Conservation (phyloP, 176 grass and related monocot genomes). For the Zoysia pacifica region DNA sequence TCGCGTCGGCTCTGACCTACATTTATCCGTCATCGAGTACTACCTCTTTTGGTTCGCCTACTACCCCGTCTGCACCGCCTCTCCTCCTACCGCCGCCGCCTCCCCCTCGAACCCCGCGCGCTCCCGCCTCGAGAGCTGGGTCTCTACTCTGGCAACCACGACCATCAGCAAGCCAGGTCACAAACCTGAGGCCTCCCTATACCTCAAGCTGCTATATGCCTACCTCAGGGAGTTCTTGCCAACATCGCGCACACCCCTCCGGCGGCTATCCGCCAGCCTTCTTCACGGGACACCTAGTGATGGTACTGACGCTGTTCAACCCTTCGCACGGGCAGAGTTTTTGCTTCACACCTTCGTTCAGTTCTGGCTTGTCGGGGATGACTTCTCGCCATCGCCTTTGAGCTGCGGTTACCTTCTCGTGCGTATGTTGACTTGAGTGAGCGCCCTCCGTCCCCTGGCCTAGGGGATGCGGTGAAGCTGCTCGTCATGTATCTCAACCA, state of each 20-base stretch:
- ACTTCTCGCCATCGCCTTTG: slow-evolving; percentile 73
- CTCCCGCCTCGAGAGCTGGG: slow-evolving; percentile 66
- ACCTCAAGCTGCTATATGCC: slow-evolving; percentile 68
- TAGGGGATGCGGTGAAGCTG: slow-evolving; percentile 65
- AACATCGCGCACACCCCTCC: slow-evolving; percentile 22
- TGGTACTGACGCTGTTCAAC: neutral
- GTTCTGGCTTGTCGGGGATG: slow-evolving; percentile 91
- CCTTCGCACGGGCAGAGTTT: slow-evolving; percentile 19
- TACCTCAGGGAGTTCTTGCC: slow-evolving; percentile 73
- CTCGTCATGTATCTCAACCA: slow-evolving; percentile 65
- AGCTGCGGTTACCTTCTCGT: slow-evolving; percentile 26
- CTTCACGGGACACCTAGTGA: slow-evolving; percentile 16
- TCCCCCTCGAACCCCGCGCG: slow-evolving; percentile 28
- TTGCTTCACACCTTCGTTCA: slow-evolving; percentile 65
- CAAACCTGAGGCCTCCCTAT: slow-evolving; percentile 58
- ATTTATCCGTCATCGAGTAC: slow-evolving; percentile 84
- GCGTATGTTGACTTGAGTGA: slow-evolving; percentile 32
- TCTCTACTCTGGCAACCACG: slow-evolving; percentile 55
- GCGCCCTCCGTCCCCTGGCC: slow-evolving; percentile 58
- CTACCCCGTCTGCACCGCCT: slow-evolving; percentile 50
- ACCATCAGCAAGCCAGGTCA: slow-evolving; percentile 39
- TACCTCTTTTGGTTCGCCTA: slow-evolving; percentile 99
- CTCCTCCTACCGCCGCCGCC: neutral
- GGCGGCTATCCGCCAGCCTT: neutral
- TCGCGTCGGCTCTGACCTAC: slow-evolving; percentile 61